Conservation (phyloP, 164 flowering plant species). For the Buxus sempervirens region DNA sequence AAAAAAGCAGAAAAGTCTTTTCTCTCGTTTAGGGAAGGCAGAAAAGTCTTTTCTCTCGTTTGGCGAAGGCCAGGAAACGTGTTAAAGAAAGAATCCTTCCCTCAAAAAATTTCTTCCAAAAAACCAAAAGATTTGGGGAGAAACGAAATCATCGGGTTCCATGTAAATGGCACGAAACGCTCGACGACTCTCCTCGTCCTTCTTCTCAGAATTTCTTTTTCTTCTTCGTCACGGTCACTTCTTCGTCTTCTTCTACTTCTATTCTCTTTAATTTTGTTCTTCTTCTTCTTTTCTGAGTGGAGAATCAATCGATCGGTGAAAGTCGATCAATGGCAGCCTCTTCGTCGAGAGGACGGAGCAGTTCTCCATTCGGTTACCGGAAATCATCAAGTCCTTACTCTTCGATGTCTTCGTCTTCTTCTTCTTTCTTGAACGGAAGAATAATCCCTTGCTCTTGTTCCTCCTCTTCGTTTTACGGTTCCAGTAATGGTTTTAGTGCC, state of each 20-base stretch:
- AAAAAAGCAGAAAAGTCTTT: too few species aligned
- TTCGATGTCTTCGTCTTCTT: conserved; percentile 61
- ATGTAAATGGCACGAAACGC: too few species aligned
- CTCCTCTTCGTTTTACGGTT: conserved; percentile 37
- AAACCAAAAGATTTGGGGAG: too few species aligned
- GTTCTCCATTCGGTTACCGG: conserved; percentile 60
- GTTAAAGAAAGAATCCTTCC: too few species aligned
- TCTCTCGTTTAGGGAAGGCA: too few species aligned
- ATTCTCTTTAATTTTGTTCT: background rate
- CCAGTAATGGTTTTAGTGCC: conserved; percentile 17
- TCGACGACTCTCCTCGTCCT: too few species aligned
- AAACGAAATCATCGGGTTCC: too few species aligned
- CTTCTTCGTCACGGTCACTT: too few species aligned
- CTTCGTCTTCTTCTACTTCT: background rate
- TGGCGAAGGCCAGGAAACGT: too few species aligned
- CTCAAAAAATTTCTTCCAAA: too few species aligned
- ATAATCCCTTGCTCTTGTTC: conserved; percentile 53
- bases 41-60: too few species aligned
- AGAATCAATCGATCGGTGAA: background rate
- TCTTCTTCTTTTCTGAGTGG: background rate
- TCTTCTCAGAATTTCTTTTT: too few species aligned
- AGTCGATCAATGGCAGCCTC: conserved; percentile 35
- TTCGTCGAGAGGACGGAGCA: conserved; percentile 56
- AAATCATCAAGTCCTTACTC: conserved; percentile 54
- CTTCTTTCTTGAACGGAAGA: conserved; percentile 39